A percentile compares a stretch with the other conserved stretches of the same genome.
phyloP scores from a whole-genome alignment of 768 basidiomycete genomes.

The Tubosaeta sp. region DNA sequence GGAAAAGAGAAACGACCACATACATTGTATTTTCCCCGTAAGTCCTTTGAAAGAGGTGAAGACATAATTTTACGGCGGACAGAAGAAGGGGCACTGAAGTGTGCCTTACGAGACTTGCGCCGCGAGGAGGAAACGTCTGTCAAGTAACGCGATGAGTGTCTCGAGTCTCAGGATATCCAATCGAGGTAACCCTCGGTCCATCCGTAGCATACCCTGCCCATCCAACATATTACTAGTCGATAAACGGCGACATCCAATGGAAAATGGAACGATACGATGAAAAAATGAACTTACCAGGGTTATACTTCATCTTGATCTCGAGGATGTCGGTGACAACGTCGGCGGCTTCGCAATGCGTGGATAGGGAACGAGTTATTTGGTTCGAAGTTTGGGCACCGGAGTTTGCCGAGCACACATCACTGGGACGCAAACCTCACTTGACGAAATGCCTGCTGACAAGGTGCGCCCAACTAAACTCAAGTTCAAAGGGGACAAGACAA shows the following conservation, averaged over 20 bases:
- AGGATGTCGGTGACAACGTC: slow-evolving; percentile 54
- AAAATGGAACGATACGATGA: slow-evolving; percentile 15
- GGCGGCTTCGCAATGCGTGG: slow-evolving; percentile 23
- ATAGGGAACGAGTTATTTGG: slow-evolving; percentile 30
- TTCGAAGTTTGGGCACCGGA: slow-evolving; percentile 31
- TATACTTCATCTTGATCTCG: slow-evolving; percentile 78
- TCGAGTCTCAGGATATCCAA: slow-evolving; percentile 12
- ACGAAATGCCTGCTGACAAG: slow-evolving; percentile 38
- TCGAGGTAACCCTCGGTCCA: slow-evolving; percentile 30
- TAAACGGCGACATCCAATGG: slow-evolving; percentile 23
- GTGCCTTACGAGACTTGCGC: slow-evolving; percentile 98
- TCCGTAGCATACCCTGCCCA: slow-evolving; percentile 40
- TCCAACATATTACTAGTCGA: slow-evolving; percentile 49
- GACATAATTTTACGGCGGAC: slow-evolving; percentile 98
- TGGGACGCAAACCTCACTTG: not conserved
- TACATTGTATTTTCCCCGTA: slow-evolving; percentile 88
- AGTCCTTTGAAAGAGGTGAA: slow-evolving; percentile 91
- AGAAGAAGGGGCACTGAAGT: slow-evolving; percentile 94
- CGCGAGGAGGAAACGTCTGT: slow-evolving; percentile 87
- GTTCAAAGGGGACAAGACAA: slow-evolving; percentile 84
- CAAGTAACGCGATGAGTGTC: slow-evolving; percentile 31
- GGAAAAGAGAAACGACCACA: slow-evolving; percentile 27
- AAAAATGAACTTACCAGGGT: slow-evolving; percentile 61
- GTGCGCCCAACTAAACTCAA: slow-evolving; percentile 73
- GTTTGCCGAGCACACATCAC: slow-evolving; percentile 16